A percentile compares a stretch with the other conserved stretches of the same genome.
phyloP scores from a whole-genome alignment of 495 filamentous ascomycete species.

The Penicillium manginii region DNA sequence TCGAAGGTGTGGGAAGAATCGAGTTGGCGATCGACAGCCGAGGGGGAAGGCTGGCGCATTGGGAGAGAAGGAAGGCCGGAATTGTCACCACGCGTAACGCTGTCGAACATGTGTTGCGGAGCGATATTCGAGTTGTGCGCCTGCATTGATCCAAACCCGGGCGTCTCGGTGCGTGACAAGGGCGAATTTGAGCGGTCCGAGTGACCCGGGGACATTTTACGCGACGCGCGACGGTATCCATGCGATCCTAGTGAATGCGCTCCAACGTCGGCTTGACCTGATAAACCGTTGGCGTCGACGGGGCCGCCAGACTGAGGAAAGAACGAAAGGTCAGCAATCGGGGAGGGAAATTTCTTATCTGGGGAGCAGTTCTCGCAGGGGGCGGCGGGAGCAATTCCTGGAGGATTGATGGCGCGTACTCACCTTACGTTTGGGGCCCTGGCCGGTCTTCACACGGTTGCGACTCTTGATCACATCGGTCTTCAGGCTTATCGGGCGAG shows the following conservation, averaged over 20 bases:
- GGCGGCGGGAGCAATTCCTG: constrained; percentile 32
- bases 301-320: constrained; percentile 47
- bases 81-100: constrained; percentile 65
- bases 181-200: constrained; percentile 83
- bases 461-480: constrained; percentile 99
- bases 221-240: constrained; percentile 68
- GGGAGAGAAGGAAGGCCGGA: constrained; percentile 55
- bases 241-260: constrained; percentile 54
- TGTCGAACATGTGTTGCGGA: constrained; percentile 79
- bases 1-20: constrained; percentile 83
- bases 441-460: constrained; percentile 93
- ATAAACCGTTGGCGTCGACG: constrained; percentile 62
- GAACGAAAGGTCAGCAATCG: constrained; percentile 32
- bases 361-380: background rate
- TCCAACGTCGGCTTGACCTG: constrained; percentile 59
- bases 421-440: constrained; percentile 89
- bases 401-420: constrained; percentile 21
- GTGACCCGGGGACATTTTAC: constrained; percentile 70
- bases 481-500: constrained; percentile 94
- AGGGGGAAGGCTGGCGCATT: constrained; percentile 69
- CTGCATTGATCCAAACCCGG: constrained; percentile 64
- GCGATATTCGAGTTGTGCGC: constrained; percentile 73
- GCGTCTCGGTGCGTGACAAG: constrained; percentile 84
- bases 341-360: constrained; percentile 32
- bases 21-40: constrained; percentile 72